Evolutionary conservation across 2,329 filamentous ascomycete species (phyloP), one percentile per base, ranked within the genome.

Genomic region (Dactylella cylindrospora): DNA sequence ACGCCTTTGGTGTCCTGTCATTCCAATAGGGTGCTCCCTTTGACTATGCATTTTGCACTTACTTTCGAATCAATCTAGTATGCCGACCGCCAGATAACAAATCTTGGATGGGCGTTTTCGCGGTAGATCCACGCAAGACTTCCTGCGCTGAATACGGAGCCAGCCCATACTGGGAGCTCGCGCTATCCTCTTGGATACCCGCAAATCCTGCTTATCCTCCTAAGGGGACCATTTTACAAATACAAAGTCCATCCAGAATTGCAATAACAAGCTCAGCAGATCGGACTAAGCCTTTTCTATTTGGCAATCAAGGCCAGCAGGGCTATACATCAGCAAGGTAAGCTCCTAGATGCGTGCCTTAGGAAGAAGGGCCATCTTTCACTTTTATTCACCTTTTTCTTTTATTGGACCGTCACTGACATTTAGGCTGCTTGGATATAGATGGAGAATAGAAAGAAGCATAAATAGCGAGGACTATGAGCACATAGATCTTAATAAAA

Each of bases 101-200:
- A 43, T 43, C 49, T 1, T 62, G 57, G 57, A 15, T 62, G 15
- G 57, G 57, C 0, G 49, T 54, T 5, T 52, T 49, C 23, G 57
- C 31, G 26, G 54, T 54, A 15, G 43, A 62, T 17, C 57, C 57
- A 9, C 19, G 5, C 29, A 38, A 31, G 22, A 54, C 43, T 6
- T 33, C 36, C 12, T 62, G 57, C 19, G 22, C 12, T 3, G 10
- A 26, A 2, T 6, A n/a, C 15, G 36, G 22, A 17, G 35, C 36
- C 7, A 46, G 57, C 6, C 33, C 28, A 6, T 25, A 29, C 5
- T 62, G 57, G 57, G 36, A 41, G 2, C 6, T 53, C 3, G 29
- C 22, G n/a, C 5, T 10, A 15, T 43, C 43, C 1, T 9, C 26
- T 2, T 49, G 38, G 36, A 44, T 49, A 10, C 17, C n/a, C 4